Percentiles rank a stretch among this genome's conserved stretches.
These are phyloP conservation scores for Discostella stelligera DNA, from an alignment of 352 stramenopile species.

Conservation along the genomic window DNA sequence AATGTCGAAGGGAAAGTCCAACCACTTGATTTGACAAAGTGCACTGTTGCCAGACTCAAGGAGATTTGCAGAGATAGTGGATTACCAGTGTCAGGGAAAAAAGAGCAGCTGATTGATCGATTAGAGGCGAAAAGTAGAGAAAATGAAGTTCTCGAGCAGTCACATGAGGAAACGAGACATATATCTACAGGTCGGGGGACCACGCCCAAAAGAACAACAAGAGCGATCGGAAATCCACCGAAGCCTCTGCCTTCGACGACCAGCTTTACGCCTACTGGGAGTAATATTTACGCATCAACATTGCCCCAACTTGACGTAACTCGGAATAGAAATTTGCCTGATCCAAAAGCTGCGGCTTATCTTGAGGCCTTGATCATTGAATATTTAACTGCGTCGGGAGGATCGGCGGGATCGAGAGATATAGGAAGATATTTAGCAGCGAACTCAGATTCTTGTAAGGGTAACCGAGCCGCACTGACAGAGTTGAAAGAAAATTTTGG, in stretches of 20 bases:
- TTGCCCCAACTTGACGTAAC: conserved; percentile 34
- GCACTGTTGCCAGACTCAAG: conserved; percentile 65
- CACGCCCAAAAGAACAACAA: conserved; percentile 13
- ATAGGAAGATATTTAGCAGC: conserved; percentile 71
- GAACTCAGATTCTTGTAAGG: conserved; percentile 42
- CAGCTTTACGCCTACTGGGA: conserved; percentile 4
- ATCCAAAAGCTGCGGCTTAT: conserved; percentile 37
- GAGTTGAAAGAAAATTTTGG: conserved; percentile 53
- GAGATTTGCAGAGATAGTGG: conserved; percentile 66
- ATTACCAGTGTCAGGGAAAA: conserved; percentile 68
- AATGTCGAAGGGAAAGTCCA: no score
- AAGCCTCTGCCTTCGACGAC: background rate
- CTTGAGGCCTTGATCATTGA: conserved; percentile 63
- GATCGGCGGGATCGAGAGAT: conserved; percentile 65
- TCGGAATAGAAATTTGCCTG: conserved; percentile 24
- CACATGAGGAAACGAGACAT: conserved; percentile 15
- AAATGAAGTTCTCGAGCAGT: conserved; percentile 17
- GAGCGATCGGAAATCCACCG: background rate
- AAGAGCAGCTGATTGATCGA: conserved; percentile 63
- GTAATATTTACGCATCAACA: conserved; percentile 38
- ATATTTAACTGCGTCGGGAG: conserved; percentile 69
- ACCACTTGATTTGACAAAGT: conserved; percentile 48
- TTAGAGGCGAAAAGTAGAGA: conserved; percentile 44
- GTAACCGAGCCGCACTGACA: conserved; percentile 43
- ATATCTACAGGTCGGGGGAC: background rate